Conservation (phyloP, 2,329 filamentous ascomycete species). For the Aspergillus sp. region DNA sequence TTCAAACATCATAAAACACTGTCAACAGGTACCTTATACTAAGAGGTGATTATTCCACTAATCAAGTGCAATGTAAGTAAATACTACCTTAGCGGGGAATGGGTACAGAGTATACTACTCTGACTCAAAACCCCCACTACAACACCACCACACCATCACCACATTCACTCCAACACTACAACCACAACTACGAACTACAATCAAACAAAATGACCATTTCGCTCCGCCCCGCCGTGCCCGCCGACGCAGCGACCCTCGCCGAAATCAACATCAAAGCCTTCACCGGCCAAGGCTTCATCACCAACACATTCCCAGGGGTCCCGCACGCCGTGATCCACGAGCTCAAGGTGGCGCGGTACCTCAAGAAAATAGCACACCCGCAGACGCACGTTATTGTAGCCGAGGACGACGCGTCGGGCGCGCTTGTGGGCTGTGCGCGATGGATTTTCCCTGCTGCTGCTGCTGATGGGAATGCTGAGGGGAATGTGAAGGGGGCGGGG, state of each 20-base stretch:
- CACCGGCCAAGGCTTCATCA: conserved; percentile 36
- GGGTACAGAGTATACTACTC: too few relatives aligned
- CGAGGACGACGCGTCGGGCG: conserved; percentile 27
- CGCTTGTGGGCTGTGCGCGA: conserved; percentile 49
- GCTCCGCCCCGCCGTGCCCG: conserved; percentile 41
- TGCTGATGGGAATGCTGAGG: neutral
- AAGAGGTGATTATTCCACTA: too few relatives aligned
- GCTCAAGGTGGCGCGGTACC: conserved; percentile 39
- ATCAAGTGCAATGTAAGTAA: too few relatives aligned
- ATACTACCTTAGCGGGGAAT: too few relatives aligned
- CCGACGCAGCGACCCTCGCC: conserved; percentile 44
- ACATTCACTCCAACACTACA: neutral
- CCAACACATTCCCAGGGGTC: conserved; percentile 24
- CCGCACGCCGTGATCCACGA: conserved; percentile 20
- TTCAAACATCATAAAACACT: too few relatives aligned
- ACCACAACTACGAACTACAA: neutral
- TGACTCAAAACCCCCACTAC: too few relatives aligned
- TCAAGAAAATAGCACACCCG: conserved; percentile 44
- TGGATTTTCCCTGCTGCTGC: conserved; percentile 37
- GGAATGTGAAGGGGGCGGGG: conserved; percentile 23
- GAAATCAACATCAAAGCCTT: conserved; percentile 51
- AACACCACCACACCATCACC: neutral
- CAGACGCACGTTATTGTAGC: conserved; percentile 43
- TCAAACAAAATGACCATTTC: conserved; percentile 5
- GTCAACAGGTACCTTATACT: too few relatives aligned